Conservation (phyloP, 139 green algal genomes). For the Dunaliella sp. region DNA sequence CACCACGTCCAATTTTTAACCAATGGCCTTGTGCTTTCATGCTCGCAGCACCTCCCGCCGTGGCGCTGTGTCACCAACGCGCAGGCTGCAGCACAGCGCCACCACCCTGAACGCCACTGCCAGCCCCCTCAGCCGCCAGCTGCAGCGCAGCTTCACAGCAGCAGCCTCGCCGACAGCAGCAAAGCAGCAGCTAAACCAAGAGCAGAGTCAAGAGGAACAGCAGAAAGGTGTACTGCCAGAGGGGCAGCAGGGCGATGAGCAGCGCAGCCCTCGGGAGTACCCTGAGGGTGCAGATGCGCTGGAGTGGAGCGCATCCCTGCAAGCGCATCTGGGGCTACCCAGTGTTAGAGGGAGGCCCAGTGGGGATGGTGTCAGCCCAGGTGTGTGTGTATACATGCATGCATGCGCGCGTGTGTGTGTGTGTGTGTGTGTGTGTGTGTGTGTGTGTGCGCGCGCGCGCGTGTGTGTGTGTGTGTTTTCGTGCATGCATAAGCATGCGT, state of each 20-base stretch:
- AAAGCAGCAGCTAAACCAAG: too few relatives aligned
- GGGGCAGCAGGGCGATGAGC: too few relatives aligned
- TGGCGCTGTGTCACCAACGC: background rate
- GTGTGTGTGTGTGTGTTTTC: background rate
- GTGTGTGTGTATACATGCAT: background rate
- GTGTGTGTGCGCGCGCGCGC: background rate
- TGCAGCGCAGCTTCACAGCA: background rate
- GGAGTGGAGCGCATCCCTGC: too few relatives aligned
- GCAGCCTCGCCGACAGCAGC: background rate
- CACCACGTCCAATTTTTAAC: background rate
- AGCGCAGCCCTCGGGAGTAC: too few relatives aligned
- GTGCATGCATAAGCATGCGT: too few relatives aligned
- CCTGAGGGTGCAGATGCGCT: too few relatives aligned
- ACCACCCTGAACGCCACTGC: background rate
- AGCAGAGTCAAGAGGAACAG: too few relatives aligned
- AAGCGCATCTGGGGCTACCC: too few relatives aligned
- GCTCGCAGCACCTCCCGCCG: background rate
- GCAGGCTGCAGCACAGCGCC: background rate
- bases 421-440: background rate
- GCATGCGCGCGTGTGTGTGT: background rate
- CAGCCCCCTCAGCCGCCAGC: background rate
- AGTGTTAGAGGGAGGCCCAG: too few relatives aligned
- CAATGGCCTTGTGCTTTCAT: background rate
- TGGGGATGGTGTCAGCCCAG: too few relatives aligned
- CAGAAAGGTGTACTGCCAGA: too few relatives aligned